Evolutionary conservation across 2,329 filamentous ascomycete species (phyloP).

Genomic region (Calonectria pseudoreteaudii): DNA sequence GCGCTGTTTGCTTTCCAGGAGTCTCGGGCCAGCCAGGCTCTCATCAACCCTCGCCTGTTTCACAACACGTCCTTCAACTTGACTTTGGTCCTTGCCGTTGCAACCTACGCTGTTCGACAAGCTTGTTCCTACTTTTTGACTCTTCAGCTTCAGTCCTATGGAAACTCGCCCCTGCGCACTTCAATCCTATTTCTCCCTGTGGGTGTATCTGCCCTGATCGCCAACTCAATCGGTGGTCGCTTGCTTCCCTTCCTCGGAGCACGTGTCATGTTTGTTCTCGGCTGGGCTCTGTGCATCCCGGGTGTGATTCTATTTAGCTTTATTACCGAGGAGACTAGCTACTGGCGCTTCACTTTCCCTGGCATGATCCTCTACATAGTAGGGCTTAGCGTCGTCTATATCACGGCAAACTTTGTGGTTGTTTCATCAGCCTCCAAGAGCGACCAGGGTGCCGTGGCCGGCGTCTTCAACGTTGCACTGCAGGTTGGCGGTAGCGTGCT

Average conservation of each 20-base stretch:
- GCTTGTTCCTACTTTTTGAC: not conserved
- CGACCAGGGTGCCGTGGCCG: conserved; percentile 1
- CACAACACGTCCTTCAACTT: not conserved
- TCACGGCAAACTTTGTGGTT: conserved; percentile 4
- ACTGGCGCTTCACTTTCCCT: conserved; percentile 4
- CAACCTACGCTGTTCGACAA: not conserved
- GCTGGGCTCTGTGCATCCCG: not conserved
- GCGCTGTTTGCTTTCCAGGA: not conserved
- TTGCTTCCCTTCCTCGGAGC: not conserved
- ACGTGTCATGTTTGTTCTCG: not conserved
- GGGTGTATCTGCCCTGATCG: not conserved
- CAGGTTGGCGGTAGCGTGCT: not conserved
- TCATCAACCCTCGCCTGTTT: not conserved
- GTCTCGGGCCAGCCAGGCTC: not conserved
- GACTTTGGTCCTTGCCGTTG: not conserved
- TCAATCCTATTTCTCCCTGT: not conserved
- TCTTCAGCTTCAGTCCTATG: not conserved
- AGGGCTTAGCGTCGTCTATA: conserved; percentile 4
- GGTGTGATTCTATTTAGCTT: conserved; percentile 5
- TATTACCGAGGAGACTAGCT: not conserved
- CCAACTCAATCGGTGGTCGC: not conserved
- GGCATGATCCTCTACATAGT: conserved; percentile 6
- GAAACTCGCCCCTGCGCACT: not conserved
- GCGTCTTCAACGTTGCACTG: conserved; percentile 5
- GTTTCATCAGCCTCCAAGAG: conserved; percentile 8